Evolutionary conservation across 2,329 filamentous ascomycete species (phyloP).

Genomic region (Epichloe aotearoae): DNA sequence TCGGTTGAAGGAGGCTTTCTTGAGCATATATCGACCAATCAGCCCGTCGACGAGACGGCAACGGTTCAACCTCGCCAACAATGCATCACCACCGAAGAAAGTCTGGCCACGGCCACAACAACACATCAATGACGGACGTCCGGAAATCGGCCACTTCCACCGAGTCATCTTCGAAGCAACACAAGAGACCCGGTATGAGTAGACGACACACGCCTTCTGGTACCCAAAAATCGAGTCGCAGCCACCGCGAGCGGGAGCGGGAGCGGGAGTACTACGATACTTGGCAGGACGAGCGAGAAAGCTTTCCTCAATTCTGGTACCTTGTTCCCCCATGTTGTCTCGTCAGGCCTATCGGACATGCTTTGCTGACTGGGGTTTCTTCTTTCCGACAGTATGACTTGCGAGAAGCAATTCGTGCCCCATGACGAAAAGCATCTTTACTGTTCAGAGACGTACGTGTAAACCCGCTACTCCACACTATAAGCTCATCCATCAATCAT

Average conservation of each 20-base stretch:
- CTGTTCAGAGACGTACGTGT: conserved; percentile 48
- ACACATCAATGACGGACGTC: conserved; percentile 41
- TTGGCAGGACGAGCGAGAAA: conserved; percentile 46
- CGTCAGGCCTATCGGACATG: background rate
- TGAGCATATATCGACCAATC: conserved; percentile 4
- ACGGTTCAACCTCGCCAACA: conserved; percentile 4
- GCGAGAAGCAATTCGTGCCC: conserved; percentile 52
- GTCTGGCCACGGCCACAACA: conserved; percentile 39
- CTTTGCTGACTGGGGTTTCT: background rate
- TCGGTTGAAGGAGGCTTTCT: background rate
- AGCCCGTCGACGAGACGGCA: background rate
- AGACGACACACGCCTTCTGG: conserved; percentile 28
- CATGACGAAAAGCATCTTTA: conserved; percentile 45
- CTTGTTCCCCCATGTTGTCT: conserved; percentile 14
- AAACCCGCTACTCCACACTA: background rate
- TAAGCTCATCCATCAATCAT: background rate
- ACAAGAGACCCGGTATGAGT: conserved; percentile 33
- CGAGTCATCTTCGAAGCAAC: conserved; percentile 30
- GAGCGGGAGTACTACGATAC: conserved; percentile 26
- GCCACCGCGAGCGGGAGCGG: conserved; percentile 36
- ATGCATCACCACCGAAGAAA: conserved; percentile 47
- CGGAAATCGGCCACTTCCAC: conserved; percentile 34
- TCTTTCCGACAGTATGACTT: conserved; percentile 40
- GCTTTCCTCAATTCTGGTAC: conserved; percentile 53
- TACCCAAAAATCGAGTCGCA: conserved; percentile 36